Evolutionary conservation across 192 early-diverging fungal species (phyloP).

Genomic region (Backusella morwellensis): DNA sequence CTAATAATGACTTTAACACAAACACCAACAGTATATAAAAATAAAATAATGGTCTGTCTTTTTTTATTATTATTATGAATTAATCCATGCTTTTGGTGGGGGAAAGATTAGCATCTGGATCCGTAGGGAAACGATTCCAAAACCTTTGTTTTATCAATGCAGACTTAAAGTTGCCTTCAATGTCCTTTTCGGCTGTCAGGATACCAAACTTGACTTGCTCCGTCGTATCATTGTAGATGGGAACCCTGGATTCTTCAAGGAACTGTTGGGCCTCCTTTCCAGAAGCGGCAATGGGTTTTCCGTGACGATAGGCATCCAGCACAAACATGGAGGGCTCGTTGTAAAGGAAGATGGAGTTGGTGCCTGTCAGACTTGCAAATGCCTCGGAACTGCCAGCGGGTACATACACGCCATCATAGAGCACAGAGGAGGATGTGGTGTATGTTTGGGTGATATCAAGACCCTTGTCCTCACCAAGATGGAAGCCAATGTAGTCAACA

Average conservation of each 20-base stretch:
- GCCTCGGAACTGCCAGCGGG: conserved; percentile 14
- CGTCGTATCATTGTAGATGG: neutral
- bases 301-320: conserved; percentile 19
- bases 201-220: neutral
- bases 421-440: conserved; percentile 10
- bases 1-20: neutral
- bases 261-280: conserved; percentile 2
- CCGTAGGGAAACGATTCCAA: conserved; percentile 12
- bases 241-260: conserved; percentile 8
- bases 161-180: neutral
- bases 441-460: conserved; percentile 13
- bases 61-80: neutral
- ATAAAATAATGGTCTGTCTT: neutral
- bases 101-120: neutral
- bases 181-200: neutral
- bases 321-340: conserved; percentile 16
- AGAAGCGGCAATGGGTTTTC: conserved; percentile 22
- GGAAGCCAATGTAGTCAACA: conserved; percentile 12
- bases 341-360: neutral
- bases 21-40: neutral
- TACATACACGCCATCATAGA: conserved; percentile 27
- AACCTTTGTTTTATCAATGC: conserved; percentile 15
- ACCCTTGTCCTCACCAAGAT: neutral
- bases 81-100: neutral
- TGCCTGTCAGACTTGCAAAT: neutral